Evolutionary conservation across 1,139 yeast species (phyloP).

Genomic region (Yamadazyma aaseri): DNA sequence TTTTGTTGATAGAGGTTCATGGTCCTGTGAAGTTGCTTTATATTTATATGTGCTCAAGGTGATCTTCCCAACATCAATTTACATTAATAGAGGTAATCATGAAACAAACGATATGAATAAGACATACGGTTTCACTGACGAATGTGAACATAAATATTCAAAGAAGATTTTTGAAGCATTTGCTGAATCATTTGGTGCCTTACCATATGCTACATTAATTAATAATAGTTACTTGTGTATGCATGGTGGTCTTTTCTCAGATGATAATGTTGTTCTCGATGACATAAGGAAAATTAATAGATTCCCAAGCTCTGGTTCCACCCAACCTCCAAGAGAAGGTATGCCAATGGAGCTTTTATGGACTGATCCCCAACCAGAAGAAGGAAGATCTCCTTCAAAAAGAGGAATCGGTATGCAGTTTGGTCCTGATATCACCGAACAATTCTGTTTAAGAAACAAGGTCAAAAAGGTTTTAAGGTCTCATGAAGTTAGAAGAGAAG

Average conservation of each 20-base stretch:
- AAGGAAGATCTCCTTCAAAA: constrained; percentile 85
- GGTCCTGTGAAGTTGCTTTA: constrained; percentile 96
- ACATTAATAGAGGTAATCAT: constrained; percentile 91
- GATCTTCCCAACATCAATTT: constrained; percentile 69
- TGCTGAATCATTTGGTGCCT: constrained; percentile 79
- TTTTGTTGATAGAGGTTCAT: constrained; percentile 96
- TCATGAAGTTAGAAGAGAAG: constrained; percentile 92
- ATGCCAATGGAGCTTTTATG: constrained; percentile 94
- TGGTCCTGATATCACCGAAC: constrained; percentile 90
- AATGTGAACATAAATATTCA: constrained; percentile 86
- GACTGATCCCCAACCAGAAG: constrained; percentile 88
- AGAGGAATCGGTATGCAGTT: constrained; percentile 96
- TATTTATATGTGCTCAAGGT: constrained; percentile 77
- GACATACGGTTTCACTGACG: constrained; percentile 95
- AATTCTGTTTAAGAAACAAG: constrained; percentile 69
- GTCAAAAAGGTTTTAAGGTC: constrained; percentile 84
- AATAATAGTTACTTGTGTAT: constrained; percentile 77
- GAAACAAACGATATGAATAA: constrained; percentile 97
- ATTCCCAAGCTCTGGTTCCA: constrained; percentile 50
- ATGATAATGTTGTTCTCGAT: constrained; percentile 65
- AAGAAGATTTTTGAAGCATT: constrained; percentile 83
- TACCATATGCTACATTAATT: constrained; percentile 84
- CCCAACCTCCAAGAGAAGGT: constrained; percentile 90
- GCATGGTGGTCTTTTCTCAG: constrained; percentile 94
- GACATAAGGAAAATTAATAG: constrained; percentile 76